Evolutionary conservation across 768 basidiomycete genomes (phyloP).

Genomic region (Tylopilus balloui): DNA sequence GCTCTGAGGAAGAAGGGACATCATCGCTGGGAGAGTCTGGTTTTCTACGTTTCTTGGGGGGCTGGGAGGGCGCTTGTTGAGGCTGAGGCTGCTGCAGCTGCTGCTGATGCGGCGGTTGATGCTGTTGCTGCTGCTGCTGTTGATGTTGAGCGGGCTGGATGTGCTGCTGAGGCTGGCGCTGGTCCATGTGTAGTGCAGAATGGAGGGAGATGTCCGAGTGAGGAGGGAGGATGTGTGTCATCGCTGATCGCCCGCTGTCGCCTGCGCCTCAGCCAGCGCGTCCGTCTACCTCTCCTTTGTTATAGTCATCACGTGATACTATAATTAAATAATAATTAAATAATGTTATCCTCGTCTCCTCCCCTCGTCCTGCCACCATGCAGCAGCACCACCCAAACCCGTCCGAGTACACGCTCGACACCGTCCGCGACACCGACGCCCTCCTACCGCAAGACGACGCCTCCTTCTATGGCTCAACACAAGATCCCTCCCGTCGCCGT

Average conservation of each 20-base stretch:
- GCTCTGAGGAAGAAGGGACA: slow-evolving; percentile 56
- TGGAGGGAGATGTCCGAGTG: slow-evolving; percentile 51
- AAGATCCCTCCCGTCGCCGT: slow-evolving; percentile 23
- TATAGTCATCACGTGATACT: slow-evolving; percentile 15
- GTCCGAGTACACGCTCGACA: slow-evolving; percentile 62
- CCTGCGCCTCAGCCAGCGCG: slow-evolving; percentile 11
- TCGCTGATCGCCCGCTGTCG: slow-evolving; percentile 25
- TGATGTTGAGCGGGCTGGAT: slow-evolving; percentile 33
- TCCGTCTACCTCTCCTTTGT: slow-evolving; percentile 21
- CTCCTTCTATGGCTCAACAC: slow-evolving; percentile 48
- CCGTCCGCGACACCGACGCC: slow-evolving; percentile 40
- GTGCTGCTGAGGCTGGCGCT: slow-evolving; percentile 46
- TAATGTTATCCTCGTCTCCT: not conserved
- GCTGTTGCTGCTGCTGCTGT: slow-evolving; percentile 11
- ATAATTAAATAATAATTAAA: not conserved
- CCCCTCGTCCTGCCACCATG: slow-evolving; percentile 6
- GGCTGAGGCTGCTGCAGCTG: slow-evolving; percentile 28
- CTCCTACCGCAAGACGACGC: slow-evolving; percentile 33
- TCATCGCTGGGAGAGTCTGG: slow-evolving; percentile 53
- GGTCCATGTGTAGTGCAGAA: slow-evolving; percentile 67
- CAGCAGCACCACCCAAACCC: slow-evolving; percentile 33
- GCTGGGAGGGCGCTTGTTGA: slow-evolving; percentile 33
- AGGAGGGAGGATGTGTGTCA: slow-evolving; percentile 47
- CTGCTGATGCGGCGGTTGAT: slow-evolving; percentile 30
- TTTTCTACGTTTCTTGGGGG: slow-evolving; percentile 58